phyloP scores from a whole-genome alignment of 75 land plant species.

The Pinus tabuliformis region DNA sequence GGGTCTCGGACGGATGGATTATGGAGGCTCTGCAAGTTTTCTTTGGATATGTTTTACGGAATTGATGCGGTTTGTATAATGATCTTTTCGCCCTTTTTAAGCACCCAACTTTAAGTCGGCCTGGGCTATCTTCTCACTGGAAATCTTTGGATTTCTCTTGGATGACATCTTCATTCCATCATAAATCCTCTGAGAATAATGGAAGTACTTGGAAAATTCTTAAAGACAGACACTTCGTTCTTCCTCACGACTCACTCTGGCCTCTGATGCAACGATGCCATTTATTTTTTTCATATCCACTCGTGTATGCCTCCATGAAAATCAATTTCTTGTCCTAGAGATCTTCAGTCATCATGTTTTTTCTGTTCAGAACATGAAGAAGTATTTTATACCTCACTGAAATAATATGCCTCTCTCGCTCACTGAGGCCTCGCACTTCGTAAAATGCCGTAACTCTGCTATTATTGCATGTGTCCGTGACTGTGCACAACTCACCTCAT shows the following conservation, averaged over 20 bases:
- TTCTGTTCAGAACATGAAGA: neutral
- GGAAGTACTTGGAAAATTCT: neutral
- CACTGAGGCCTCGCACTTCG: constrained; percentile 1
- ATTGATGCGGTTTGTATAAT: no score
- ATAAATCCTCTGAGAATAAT: neutral
- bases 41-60: no score
- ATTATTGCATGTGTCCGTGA: constrained; percentile 28
- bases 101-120: neutral
- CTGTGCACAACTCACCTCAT: constrained; percentile 15
- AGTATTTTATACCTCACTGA: neutral
- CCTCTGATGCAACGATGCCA: neutral
- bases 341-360: neutral
- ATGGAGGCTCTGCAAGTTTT: no score
- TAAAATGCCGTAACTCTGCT: constrained; percentile 25
- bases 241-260: neutral
- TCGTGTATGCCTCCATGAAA: neutral
- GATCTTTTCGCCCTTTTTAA: neutral
- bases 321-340: neutral
- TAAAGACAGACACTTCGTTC: neutral
- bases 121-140: neutral
- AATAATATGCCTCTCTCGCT: neutral
- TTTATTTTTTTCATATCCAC: neutral
- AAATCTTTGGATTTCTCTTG: no score
- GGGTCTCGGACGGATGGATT: no score
- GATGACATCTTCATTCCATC: neutral